Conservation (phyloP, 192 early-diverging fungal species). For the Pilaira anomala region DNA sequence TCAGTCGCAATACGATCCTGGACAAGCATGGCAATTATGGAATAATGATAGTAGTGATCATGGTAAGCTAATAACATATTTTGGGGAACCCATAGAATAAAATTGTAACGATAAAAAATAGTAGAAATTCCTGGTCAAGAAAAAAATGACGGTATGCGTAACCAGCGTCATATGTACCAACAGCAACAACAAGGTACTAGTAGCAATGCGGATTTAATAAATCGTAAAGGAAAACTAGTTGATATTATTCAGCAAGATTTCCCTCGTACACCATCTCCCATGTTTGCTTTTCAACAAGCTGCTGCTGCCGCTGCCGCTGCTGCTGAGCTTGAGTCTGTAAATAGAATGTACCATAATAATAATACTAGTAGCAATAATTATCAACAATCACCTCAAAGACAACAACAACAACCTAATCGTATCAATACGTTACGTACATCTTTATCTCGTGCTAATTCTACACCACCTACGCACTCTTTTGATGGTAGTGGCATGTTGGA, state of each 20-base stretch:
- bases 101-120: neutral
- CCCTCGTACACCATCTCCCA: constrained; percentile 57
- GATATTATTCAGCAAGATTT: constrained; percentile 47
- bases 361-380: neutral
- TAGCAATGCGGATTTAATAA: neutral
- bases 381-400: neutral
- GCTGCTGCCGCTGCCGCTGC: constrained; percentile 33
- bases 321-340: neutral
- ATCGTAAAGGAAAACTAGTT: constrained; percentile 24
- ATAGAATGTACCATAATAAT: neutral
- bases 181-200: too few relatives aligned
- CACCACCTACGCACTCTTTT: constrained; percentile 18
- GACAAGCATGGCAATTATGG: constrained; percentile 23
- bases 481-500: constrained; percentile 1
- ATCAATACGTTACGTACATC: too few relatives aligned
- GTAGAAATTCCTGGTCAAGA: constrained; percentile 1
- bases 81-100: neutral
- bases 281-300: constrained; percentile 43
- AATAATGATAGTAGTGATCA: constrained; percentile 5
- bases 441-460: constrained; percentile 25
- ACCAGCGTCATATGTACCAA: constrained; percentile 4
- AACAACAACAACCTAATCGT: too few relatives aligned
- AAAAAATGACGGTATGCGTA: constrained; percentile 9
- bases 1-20: neutral
- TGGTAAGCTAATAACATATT: constrained; percentile 3